Conservation (phyloP, 2,329 filamentous ascomycete genomes). For the Zymoseptoria pseudotritici region DNA sequence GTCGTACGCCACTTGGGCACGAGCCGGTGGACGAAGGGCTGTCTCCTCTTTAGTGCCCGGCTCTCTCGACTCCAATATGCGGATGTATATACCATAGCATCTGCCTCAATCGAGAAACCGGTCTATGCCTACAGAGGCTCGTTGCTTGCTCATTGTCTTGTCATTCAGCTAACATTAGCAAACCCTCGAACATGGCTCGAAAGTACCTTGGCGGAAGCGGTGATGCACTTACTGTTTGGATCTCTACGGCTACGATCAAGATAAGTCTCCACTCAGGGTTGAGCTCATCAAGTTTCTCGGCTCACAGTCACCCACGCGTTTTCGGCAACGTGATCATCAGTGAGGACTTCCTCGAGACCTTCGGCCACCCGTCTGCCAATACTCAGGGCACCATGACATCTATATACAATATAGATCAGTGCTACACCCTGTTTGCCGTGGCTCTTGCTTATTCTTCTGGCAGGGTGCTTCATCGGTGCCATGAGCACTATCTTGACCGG, state of each 20-base stretch:
- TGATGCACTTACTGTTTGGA: constrained; percentile 46
- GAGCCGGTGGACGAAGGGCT: not conserved
- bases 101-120: not conserved
- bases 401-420: constrained; percentile 32
- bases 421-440: too few species aligned
- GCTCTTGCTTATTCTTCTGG: not conserved
- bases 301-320: constrained; percentile 7
- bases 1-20: not conserved
- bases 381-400: constrained; percentile 34
- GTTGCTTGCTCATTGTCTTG: not conserved
- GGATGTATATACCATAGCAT: not conserved
- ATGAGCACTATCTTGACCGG: constrained; percentile 36
- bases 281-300: too few species aligned
- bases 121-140: not conserved
- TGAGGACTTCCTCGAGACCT: constrained; percentile 31
- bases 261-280: constrained; percentile 8
- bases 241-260: constrained; percentile 41
- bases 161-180: not conserved
- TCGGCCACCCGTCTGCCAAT: constrained; percentile 29
- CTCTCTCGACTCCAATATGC: not conserved
- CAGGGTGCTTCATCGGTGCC: constrained; percentile 39
- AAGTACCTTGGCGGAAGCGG: constrained; percentile 47
- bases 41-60: not conserved
- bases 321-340: constrained; percentile 32
- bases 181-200: constrained; percentile 32